A percentile compares a stretch with the other conserved stretches of the same genome.
These are phyloP conservation scores for Colletotrichum eremochloae DNA, from an alignment of 2,329 filamentous ascomycete species.

Conservation along the genomic window DNA sequence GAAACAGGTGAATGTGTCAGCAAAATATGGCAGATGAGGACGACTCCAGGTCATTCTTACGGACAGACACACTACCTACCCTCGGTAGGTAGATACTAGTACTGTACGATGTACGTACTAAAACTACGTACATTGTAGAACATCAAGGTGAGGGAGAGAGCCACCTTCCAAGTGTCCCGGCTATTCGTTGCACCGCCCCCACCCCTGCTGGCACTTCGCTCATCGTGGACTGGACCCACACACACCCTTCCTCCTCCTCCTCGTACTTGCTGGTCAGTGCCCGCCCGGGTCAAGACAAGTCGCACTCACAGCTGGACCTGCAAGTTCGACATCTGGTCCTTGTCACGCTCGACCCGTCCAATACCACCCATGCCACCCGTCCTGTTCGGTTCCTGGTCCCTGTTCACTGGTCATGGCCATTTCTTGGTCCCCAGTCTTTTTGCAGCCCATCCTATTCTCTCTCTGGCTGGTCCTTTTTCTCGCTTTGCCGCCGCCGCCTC, in stretches of 20 bases:
- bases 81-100: too few species aligned
- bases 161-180: slow-evolving; percentile 9
- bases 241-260: slow-evolving; percentile 3
- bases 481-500: slow-evolving; percentile 32
- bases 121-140: not conserved
- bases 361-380: slow-evolving; percentile 40
- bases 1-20: not conserved
- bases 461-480: slow-evolving; percentile 26
- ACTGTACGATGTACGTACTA: not conserved
- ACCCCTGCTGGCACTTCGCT: slow-evolving; percentile 26
- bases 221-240: slow-evolving; percentile 9
- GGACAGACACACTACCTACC: not conserved
- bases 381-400: slow-evolving; percentile 35
- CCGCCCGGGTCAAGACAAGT: not conserved
- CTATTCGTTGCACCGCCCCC: slow-evolving; percentile 25
- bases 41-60: not conserved
- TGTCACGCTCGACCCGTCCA: slow-evolving; percentile 37
- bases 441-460: slow-evolving; percentile 21
- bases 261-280: not conserved
- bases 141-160: not conserved
- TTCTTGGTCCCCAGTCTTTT: slow-evolving; percentile 34
- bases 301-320: slow-evolving; percentile 10
- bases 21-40: not conserved
- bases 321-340: slow-evolving; percentile 31
- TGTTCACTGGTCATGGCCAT: slow-evolving; percentile 22